These are phyloP conservation scores for Magnolia sinica DNA, from an alignment of 164 flowering plant species.

Conservation along the genomic window DNA sequence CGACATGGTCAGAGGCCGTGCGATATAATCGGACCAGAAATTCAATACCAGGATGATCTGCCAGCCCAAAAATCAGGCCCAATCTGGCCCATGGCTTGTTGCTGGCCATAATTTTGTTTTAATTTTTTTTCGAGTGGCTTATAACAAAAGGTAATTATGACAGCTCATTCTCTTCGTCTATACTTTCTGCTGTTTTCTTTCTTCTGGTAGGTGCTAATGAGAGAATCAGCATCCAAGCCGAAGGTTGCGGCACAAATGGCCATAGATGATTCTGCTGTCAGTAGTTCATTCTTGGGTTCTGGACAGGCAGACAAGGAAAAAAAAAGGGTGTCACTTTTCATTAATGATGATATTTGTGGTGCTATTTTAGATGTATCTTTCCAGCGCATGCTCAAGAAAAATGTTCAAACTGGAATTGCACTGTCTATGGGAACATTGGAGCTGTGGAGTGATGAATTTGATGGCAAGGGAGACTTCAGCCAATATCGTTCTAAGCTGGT, in stretches of 20 bases:
- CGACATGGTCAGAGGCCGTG: not conserved
- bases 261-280: slow-evolving; percentile 32
- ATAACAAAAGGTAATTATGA: not conserved
- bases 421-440: slow-evolving; percentile 59
- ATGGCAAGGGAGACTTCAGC: slow-evolving; percentile 82
- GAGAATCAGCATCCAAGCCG: slow-evolving; percentile 69
- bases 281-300: slow-evolving; percentile 25
- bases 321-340: slow-evolving; percentile 36
- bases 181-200: slow-evolving; percentile 9
- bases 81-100: not conserved
- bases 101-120: not conserved
- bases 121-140: not conserved
- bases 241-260: slow-evolving; percentile 42
- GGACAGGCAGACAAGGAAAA: slow-evolving; percentile 55
- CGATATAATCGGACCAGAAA: not conserved
- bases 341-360: slow-evolving; percentile 69
- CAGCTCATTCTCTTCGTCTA: not conserved
- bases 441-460: slow-evolving; percentile 92
- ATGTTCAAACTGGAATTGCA: slow-evolving; percentile 40
- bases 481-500: slow-evolving; percentile 91
- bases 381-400: slow-evolving; percentile 72
- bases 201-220: slow-evolving; percentile 54
- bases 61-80: not conserved
- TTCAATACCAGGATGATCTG: not conserved
- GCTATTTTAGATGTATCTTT: slow-evolving; percentile 67